Conservation (phyloP, 2,329 filamentous ascomycete genomes). For the Lachnellula willkommii region DNA sequence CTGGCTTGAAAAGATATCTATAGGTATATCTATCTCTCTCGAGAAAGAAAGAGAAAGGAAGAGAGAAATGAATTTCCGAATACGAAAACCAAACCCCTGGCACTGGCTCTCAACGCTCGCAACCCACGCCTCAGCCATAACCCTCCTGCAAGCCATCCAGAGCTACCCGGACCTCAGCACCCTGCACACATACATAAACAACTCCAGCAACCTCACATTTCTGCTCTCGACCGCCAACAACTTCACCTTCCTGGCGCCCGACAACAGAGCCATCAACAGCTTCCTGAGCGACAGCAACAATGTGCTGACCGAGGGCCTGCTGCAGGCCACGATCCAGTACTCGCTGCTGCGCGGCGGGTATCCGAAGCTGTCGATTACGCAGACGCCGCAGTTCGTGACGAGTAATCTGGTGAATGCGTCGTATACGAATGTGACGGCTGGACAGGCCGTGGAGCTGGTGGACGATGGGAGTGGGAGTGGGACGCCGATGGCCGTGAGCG, state of each 20-base stretch:
- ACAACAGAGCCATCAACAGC: constrained; percentile 13
- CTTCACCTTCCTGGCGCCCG: constrained; percentile 19
- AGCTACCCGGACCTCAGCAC: constrained; percentile 15
- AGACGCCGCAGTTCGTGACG: constrained; percentile 15
- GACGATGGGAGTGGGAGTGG: constrained; percentile 6
- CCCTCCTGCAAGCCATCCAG: constrained; percentile 13
- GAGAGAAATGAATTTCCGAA: background rate
- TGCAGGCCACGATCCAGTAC: constrained; percentile 18
- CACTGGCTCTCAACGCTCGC: constrained; percentile 2
- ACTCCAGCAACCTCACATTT: constrained; percentile 5
- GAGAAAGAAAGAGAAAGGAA: background rate
- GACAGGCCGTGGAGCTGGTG: constrained; percentile 17
- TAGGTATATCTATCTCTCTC: too few relatives aligned
- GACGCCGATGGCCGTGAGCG: constrained; percentile 9
- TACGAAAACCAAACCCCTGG: background rate
- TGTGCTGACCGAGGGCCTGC: constrained; percentile 7
- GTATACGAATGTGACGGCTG: constrained; percentile 22
- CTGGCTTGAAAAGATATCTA: too few relatives aligned
- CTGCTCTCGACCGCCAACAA: constrained; percentile 12
- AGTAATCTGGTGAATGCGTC: constrained; percentile 11
- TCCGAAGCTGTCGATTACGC: constrained; percentile 12
- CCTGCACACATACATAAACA: constrained; percentile 12
- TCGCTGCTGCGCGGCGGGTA: constrained; percentile 17
- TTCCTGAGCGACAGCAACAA: constrained; percentile 6
- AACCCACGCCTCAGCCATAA: constrained; percentile 6